Conservation (phyloP, 352 stramenopile genomes). For the Peronospora destructor region DNA sequence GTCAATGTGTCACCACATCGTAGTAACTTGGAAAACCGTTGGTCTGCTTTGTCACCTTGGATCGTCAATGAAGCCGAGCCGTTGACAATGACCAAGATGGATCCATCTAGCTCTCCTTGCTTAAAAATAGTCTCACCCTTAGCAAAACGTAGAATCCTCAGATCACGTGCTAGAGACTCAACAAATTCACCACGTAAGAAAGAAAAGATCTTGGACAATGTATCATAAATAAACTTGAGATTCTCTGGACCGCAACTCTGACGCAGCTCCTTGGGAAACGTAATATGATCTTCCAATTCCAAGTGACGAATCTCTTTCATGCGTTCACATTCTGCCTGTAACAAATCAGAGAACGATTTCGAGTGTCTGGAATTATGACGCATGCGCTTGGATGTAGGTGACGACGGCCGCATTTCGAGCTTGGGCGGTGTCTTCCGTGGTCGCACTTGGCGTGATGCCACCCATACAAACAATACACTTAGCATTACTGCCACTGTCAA, state of each 20-base stretch:
- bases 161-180: conserved; percentile 45
- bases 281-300: conserved; percentile 59
- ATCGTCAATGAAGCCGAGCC: conserved; percentile 55
- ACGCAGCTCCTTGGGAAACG: conserved; percentile 49
- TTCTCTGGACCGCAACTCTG: conserved; percentile 63
- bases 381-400: conserved; percentile 62
- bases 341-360: conserved; percentile 64
- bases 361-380: conserved; percentile 56
- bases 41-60: conserved; percentile 31
- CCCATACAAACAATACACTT: conserved; percentile 66
- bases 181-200: conserved; percentile 69
- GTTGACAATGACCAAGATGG: conserved; percentile 63
- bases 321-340: conserved; percentile 51
- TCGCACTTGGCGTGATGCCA: conserved; percentile 71
- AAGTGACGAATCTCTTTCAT: conserved; percentile 55
- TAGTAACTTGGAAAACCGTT: conserved; percentile 49
- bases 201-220: conserved; percentile 72
- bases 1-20: conserved; percentile 57
- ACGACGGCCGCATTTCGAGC: conserved; percentile 38
- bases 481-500: conserved; percentile 40
- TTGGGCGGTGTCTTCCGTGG: conserved; percentile 39
- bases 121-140: conserved; percentile 57
- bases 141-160: conserved; percentile 44
- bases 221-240: conserved; percentile 75
- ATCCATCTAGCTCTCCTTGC: conserved; percentile 54